These are phyloP conservation scores for Fusarium buharicum DNA, from an alignment of 2,329 filamentous ascomycete genomes.

Conservation along the genomic window DNA sequence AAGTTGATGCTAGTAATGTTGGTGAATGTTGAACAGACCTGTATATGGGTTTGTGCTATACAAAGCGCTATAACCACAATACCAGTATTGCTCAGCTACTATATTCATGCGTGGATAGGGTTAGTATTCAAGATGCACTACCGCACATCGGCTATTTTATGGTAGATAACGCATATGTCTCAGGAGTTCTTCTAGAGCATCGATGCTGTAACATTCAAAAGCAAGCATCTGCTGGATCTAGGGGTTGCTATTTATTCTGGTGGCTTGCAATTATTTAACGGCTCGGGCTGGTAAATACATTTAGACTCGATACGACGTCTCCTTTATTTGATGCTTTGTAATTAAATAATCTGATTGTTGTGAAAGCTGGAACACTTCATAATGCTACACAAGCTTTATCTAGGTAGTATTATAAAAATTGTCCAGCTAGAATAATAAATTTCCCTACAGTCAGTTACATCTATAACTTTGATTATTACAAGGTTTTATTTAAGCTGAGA, in stretches of 20 bases:
- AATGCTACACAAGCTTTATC: too few relatives aligned
- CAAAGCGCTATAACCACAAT: too few relatives aligned
- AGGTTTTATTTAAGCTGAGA: slow-evolving; percentile 1
- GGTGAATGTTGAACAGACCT: neutral
- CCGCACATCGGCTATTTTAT: neutral
- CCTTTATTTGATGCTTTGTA: too few relatives aligned
- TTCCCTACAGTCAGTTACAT: neutral
- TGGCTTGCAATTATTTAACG: slow-evolving; percentile 2
- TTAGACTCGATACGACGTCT: too few relatives aligned
- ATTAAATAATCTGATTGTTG: too few relatives aligned
- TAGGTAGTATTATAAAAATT: too few relatives aligned
- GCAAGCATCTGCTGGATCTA: slow-evolving; percentile 5
- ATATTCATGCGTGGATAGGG: too few relatives aligned
- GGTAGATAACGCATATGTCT: slow-evolving; percentile 23
- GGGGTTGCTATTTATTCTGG: neutral
- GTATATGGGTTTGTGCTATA: neutral
- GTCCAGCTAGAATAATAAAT: too few relatives aligned
- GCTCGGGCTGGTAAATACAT: neutral
- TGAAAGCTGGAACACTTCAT: too few relatives aligned
- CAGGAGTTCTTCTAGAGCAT: slow-evolving; percentile 4
- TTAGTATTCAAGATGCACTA: neutral
- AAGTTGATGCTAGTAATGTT: neutral
- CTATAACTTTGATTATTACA: neutral
- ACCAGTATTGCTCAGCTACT: too few relatives aligned
- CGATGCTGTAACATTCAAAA: slow-evolving; percentile 8